Evolutionary conservation across 306 rosid genomes (phyloP).

Genomic region (Pterocarpus macrocarpus): DNA sequence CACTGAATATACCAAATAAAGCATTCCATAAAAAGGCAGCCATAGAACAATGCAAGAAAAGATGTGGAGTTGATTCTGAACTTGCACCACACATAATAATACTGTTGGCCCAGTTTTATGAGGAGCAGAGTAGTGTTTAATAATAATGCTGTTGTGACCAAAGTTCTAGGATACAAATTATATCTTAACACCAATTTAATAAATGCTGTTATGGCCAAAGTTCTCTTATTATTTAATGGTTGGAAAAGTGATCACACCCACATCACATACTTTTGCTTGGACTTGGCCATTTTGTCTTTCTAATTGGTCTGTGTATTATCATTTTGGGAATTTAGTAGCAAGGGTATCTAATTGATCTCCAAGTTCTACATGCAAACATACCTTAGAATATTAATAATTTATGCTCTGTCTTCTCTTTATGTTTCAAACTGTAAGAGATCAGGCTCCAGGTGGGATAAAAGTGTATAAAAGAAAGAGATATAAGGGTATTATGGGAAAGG

Average conservation of each 20-base stretch:
- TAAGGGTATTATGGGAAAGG: no score
- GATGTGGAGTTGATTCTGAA: neutral
- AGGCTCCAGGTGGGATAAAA: no score
- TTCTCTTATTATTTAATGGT: neutral
- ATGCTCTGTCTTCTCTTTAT: constrained; percentile 23
- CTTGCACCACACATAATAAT: neutral
- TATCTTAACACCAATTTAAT: neutral
- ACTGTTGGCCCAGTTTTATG: no score
- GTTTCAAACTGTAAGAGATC: neutral
- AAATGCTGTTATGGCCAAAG: neutral
- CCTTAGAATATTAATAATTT: constrained; percentile 25
- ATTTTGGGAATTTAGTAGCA: constrained; percentile 5
- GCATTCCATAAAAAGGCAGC: neutral
- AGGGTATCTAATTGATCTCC: constrained; percentile 26
- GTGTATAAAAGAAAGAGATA: no score
- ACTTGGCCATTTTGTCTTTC: constrained; percentile 23
- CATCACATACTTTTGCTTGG: constrained; percentile 24
- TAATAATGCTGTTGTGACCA: constrained; percentile 10
- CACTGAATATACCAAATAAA: neutral
- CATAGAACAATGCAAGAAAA: neutral
- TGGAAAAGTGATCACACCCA: constrained; percentile 18
- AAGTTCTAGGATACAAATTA: neutral
- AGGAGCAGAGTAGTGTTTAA: constrained; percentile 20
- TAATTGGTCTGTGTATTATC: constrained; percentile 27
- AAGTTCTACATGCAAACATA: constrained; percentile 20